Evolutionary conservation across 2,329 filamentous ascomycete species (phyloP).

Genomic region (Simplicillium sp.): DNA sequence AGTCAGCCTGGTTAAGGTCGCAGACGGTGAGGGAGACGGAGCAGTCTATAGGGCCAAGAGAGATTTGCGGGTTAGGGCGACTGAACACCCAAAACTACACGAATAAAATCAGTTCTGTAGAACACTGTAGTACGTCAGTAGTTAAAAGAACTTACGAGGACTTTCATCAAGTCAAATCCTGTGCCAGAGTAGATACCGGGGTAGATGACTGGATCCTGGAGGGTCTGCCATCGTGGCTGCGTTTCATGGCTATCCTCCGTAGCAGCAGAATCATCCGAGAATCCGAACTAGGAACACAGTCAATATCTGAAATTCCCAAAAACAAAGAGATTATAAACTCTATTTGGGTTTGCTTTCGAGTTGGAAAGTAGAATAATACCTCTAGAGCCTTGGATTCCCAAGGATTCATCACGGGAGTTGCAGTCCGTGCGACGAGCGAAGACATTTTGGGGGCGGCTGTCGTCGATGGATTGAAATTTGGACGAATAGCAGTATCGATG

Average conservation of each 20-base stretch:
- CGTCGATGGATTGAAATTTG: too few relatives aligned
- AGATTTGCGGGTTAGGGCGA: slow-evolving; percentile 63
- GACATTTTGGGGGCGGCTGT: slow-evolving; percentile 1
- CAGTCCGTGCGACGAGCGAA: background rate
- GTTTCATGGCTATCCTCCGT: background rate
- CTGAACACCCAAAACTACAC: slow-evolving; percentile 51
- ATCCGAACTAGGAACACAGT: slow-evolving; percentile 9
- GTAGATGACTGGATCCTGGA: slow-evolving; percentile 40
- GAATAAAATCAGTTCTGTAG: slow-evolving; percentile 5
- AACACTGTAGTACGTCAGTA: background rate
- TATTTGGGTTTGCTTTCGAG: background rate
- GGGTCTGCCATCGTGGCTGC: slow-evolving; percentile 12
- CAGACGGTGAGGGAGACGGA: slow-evolving; percentile 79
- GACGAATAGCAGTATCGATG: too few relatives aligned
- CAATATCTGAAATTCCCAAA: too few relatives aligned
- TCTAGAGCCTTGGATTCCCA: slow-evolving; percentile 23
- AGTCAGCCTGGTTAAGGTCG: slow-evolving; percentile 63
- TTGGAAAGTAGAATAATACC: too few relatives aligned
- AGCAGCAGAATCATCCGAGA: slow-evolving; percentile 4
- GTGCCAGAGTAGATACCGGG: slow-evolving; percentile 46
- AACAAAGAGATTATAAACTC: too few relatives aligned
- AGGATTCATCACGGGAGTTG: slow-evolving; percentile 5
- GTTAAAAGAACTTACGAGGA: slow-evolving; percentile 33
- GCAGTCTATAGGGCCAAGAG: slow-evolving; percentile 73
- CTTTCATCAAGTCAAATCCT: slow-evolving; percentile 45